Base-by-base conservation (phyloP, 2,329 filamentous ascomycete genomes). In the Botryotinia narcissicola region DNA sequence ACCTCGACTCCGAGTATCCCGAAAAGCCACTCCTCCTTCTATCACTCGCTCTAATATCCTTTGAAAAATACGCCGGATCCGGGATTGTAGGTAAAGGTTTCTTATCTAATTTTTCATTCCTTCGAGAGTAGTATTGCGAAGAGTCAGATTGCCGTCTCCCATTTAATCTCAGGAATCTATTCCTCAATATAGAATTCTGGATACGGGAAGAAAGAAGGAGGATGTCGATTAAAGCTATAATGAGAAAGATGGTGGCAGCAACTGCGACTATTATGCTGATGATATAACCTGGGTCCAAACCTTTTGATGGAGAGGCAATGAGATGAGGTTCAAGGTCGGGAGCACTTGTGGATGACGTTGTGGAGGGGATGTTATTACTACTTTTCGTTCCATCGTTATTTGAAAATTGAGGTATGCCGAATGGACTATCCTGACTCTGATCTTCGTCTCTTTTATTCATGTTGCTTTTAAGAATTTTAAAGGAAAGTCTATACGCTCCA, bases 1-100 rank as follows among this genome's bases (percentile, higher is more conserved):
- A 71, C 22, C 60, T 46, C 2, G 70, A 71, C n/a, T 57, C 51
- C n/a, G 70, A 71, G n/a, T 66, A 71, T 14, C 46, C 60, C 9
- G 70, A 71, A 20, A 29, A 57, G 6, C 4, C 51, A 18, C 51
- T 57, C 51, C 51, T 54, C 51, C 51, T 57, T 14, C 51, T 29
- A 57, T 32, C 25, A 29, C 46, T 37, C 2, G 70, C 44, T 25
- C 46, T 6, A 12, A 35, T 64, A 35, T 64, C 32, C 32, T 71
- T 25, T 14, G 70, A 66, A 22, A 64, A 44, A 29, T 57, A 71
- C 3, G 32, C 25, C 12, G 60, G 46, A 14, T 57, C 59, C 3
- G 70, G 70, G 4, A 44, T n/a, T 3, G 18, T 40, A 5, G 70
- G 60, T 25, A 71, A 16, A 3, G 32, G 32, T 40, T 71, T 71